A percentile compares a stretch with the other conserved stretches of the same genome.
phyloP scores from a whole-genome alignment of 441 rosid species.

The Dalechampia spathulata region DNA sequence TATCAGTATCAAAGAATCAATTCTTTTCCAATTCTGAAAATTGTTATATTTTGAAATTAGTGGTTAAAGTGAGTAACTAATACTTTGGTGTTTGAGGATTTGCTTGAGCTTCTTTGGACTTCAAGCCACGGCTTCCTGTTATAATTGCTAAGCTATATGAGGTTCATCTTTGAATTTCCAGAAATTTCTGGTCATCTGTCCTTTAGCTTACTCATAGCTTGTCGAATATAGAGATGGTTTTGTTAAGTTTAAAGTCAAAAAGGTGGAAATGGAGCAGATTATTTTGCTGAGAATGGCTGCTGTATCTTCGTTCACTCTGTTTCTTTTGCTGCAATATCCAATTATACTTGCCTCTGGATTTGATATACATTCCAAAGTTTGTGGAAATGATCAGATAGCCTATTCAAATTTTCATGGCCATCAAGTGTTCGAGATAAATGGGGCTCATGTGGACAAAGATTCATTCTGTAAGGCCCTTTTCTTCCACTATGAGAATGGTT shows the following conservation, averaged over 20 bases:
- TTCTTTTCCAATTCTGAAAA: slow-evolving; percentile 7
- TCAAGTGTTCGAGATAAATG: slow-evolving; percentile 51
- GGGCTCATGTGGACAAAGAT: slow-evolving; percentile 38
- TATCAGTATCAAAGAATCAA: neutral
- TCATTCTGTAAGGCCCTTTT: slow-evolving; percentile 51
- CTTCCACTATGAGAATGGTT: slow-evolving; percentile 37
- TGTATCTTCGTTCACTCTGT: slow-evolving; percentile 27
- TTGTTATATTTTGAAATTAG: slow-evolving; percentile 12
- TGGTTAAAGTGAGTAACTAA: slow-evolving; percentile 6
- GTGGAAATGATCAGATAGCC: slow-evolving; percentile 45
- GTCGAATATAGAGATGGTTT: slow-evolving; percentile 12
- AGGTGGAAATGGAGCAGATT: slow-evolving; percentile 16
- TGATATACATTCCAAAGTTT: slow-evolving; percentile 38
- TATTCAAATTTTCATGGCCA: slow-evolving; percentile 32
- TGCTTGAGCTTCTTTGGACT: slow-evolving; percentile 7
- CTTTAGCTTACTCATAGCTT: neutral
- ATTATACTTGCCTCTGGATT: slow-evolving; percentile 33
- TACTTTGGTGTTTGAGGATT: slow-evolving; percentile 7
- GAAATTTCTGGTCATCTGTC: too few relatives aligned
- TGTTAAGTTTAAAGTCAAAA: slow-evolving; percentile 6
- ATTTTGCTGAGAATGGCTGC: slow-evolving; percentile 26
- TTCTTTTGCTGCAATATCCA: slow-evolving; percentile 34
- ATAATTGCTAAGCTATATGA: neutral
- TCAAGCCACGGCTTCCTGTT: too few relatives aligned
- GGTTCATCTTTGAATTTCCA: neutral